These are phyloP conservation scores for Capsicum pubescens DNA, from an alignment of 257 asterid species.

Conservation along the genomic window DNA sequence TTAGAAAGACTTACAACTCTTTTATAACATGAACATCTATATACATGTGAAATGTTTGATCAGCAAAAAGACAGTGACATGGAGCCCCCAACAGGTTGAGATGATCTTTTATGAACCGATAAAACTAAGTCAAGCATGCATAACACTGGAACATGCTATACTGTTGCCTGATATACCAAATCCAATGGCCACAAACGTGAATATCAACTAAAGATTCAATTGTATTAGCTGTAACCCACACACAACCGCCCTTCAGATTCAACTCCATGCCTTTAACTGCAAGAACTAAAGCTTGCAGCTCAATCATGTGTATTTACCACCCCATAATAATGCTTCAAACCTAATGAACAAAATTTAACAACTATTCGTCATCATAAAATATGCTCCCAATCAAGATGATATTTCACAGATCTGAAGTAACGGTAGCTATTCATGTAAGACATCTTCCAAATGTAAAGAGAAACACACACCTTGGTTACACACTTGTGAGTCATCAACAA, in stretches of 20 bases:
- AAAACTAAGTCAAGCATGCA: neutral
- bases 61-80: slow-evolving; percentile 1
- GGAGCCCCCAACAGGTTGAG: slow-evolving; percentile 14
- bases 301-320: slow-evolving; percentile 17
- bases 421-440: neutral
- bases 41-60: neutral
- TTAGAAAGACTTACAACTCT: neutral
- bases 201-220: slow-evolving; percentile 10
- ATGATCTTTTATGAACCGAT: slow-evolving; percentile 14
- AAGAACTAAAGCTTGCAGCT: neutral
- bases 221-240: neutral
- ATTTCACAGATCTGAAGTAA: slow-evolving; percentile 8
- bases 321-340: neutral
- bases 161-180: neutral
- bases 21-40: neutral
- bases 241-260: neutral
- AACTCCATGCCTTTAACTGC: slow-evolving; percentile 16
- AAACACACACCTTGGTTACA: neutral
- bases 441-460: slow-evolving; percentile 2
- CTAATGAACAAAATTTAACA: slow-evolving; percentile 7
- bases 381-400: neutral
- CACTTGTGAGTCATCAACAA: slow-evolving; percentile 15
- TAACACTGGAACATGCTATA: neutral
- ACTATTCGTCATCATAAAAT: neutral
- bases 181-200: neutral